phyloP scores from a whole-genome alignment of 768 basidiomycete genomes.

The Boletus coccyginus region DNA sequence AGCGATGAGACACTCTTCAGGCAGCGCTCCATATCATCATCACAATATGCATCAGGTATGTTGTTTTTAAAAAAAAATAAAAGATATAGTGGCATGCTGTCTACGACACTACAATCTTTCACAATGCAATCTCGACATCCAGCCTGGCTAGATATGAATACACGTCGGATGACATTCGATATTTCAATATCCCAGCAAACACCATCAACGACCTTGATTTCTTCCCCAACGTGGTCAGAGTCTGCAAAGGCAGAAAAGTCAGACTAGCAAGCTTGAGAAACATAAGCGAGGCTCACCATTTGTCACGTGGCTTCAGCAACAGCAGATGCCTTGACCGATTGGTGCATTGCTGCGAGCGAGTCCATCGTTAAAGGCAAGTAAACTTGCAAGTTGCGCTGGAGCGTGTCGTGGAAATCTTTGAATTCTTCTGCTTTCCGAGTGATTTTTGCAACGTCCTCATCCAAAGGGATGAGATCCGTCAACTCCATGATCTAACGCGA shows the following conservation, averaged over 20 bases:
- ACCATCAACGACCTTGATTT: slow-evolving; percentile 86
- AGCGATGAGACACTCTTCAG: slow-evolving; percentile 20
- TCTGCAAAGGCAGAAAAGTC: slow-evolving; percentile 38
- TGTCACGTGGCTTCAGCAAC: slow-evolving; percentile 76
- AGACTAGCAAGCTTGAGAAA: slow-evolving; percentile 12
- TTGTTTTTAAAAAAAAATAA: slow-evolving; percentile 5
- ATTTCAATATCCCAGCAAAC: slow-evolving; percentile 85
- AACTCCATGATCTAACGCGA: slow-evolving; percentile 73
- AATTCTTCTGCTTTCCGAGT: slow-evolving; percentile 88
- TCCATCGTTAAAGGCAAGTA: slow-evolving; percentile 94
- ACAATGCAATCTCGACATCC: slow-evolving; percentile 84
- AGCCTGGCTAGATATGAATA: slow-evolving; percentile 84
- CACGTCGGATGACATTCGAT: slow-evolving; percentile 86
- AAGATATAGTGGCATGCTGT: neutral
- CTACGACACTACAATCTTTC: neutral
- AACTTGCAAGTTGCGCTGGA: slow-evolving; percentile 86
- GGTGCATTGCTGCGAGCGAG: slow-evolving; percentile 78
- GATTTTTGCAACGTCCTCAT: slow-evolving; percentile 81
- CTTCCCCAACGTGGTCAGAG: slow-evolving; percentile 62
- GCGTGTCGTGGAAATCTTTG: slow-evolving; percentile 77
- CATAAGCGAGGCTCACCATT: slow-evolving; percentile 47
- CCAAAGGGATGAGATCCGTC: slow-evolving; percentile 82
- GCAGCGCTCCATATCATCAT: neutral
- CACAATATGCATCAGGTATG: slow-evolving; percentile 15
- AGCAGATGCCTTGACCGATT: slow-evolving; percentile 65